Evolutionary conservation across 768 basidiomycete species (phyloP).

Genomic region (Suillus alpinus): DNA sequence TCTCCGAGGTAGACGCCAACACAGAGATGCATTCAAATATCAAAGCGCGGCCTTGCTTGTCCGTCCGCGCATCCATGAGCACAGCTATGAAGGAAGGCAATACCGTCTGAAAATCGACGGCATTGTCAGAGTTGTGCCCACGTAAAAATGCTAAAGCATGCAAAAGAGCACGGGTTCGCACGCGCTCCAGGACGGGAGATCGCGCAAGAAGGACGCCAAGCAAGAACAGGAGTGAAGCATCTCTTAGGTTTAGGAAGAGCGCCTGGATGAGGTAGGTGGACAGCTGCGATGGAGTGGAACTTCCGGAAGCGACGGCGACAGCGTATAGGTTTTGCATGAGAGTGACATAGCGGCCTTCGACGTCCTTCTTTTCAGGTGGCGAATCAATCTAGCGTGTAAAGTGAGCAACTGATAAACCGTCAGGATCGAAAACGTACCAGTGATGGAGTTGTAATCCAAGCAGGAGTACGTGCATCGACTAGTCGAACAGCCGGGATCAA

Average conservation of each 20-base stretch:
- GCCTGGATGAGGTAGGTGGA: constrained; percentile 56
- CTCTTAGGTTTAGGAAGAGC: constrained; percentile 66
- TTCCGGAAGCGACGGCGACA: constrained; percentile 56
- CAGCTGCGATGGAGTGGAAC: constrained; percentile 39
- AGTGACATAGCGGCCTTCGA: constrained; percentile 46
- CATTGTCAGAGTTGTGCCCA: constrained; percentile 56
- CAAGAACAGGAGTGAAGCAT: constrained; percentile 77
- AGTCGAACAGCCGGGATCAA: constrained; percentile 47
- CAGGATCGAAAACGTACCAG: constrained; percentile 28
- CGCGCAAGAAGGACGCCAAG: constrained; percentile 62
- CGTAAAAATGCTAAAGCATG: constrained; percentile 81
- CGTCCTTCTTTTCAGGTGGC: constrained; percentile 14
- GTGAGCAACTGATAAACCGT: background rate
- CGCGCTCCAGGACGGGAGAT: constrained; percentile 26
- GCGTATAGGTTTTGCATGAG: constrained; percentile 66
- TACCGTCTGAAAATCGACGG: constrained; percentile 78
- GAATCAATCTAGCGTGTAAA: constrained; percentile 12
- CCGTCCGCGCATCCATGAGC: constrained; percentile 32
- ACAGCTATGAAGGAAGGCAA: constrained; percentile 67
- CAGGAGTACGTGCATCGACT: constrained; percentile 32
- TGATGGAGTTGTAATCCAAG: constrained; percentile 49
- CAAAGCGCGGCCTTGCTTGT: constrained; percentile 28
- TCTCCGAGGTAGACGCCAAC: constrained; percentile 37
- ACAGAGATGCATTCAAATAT: constrained; percentile 56
- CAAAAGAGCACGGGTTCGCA: constrained; percentile 56